Conservation (phyloP, 768 basidiomycete species). For the Trametes coccinea region DNA sequence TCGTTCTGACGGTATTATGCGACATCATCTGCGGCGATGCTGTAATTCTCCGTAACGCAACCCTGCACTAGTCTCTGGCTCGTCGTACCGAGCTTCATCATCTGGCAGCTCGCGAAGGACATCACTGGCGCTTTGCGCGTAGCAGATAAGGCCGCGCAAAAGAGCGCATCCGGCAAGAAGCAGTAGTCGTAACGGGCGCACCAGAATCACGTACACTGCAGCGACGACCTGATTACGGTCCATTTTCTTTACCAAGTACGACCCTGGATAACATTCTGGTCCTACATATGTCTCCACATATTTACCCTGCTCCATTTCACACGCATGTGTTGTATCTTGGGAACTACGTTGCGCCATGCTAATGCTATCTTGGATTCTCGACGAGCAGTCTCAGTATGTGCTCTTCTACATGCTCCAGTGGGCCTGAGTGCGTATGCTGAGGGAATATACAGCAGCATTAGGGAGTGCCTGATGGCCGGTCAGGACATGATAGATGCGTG, state of each 20-base stretch:
- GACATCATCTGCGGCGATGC: neutral
- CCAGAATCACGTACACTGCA: neutral
- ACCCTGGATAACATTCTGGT: neutral
- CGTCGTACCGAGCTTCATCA: slow-evolving; percentile 63
- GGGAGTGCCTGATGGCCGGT: no score
- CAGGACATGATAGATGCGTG: no score
- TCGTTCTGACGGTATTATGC: slow-evolving; percentile 1
- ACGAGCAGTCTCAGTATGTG: neutral
- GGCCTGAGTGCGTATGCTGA: slow-evolving; percentile 8
- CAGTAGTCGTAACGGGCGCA: slow-evolving; percentile 20
- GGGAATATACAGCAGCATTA: neutral
- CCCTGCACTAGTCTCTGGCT: slow-evolving; percentile 65
- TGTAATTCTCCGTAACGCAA: neutral
- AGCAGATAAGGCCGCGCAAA: slow-evolving; percentile 30
- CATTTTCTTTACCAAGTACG: neutral
- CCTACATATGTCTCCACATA: neutral
- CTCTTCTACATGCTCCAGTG: neutral
- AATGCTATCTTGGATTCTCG: neutral
- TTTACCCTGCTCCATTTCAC: neutral
- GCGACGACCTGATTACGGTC: neutral
- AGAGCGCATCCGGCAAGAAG: slow-evolving; percentile 36
- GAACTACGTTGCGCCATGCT: neutral
- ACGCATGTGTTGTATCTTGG: neutral
- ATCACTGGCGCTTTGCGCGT: slow-evolving; percentile 47
- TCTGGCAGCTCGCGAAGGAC: slow-evolving; percentile 61